Evolutionary conservation across 192 early-diverging fungal species (phyloP).

Genomic region (Jimgerdemannia flammicorona): DNA sequence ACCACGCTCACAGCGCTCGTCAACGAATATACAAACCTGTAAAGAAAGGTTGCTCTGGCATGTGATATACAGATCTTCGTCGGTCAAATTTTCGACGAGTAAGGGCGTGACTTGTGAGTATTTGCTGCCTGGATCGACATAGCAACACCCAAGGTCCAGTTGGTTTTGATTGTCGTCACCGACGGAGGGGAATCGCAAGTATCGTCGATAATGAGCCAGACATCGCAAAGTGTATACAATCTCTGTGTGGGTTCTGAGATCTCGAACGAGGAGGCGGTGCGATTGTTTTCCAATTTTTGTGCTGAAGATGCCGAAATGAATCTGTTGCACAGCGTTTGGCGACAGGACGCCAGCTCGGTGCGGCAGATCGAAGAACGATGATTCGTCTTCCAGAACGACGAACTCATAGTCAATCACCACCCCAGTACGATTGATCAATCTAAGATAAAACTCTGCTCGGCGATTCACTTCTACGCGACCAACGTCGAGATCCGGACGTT

Average conservation of each 20-base stretch:
- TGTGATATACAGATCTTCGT: slow-evolving; percentile 63
- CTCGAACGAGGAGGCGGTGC: slow-evolving; percentile 44
- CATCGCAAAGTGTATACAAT: slow-evolving; percentile 46
- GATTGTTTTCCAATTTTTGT: slow-evolving; percentile 46
- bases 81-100: slow-evolving; percentile 65
- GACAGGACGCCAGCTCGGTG: slow-evolving; percentile 31
- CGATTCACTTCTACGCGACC: slow-evolving; percentile 48
- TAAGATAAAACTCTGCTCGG: slow-evolving; percentile 46
- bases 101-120: slow-evolving; percentile 72
- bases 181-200: slow-evolving; percentile 61
- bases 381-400: slow-evolving; percentile 18
- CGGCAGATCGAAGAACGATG: slow-evolving; percentile 21
- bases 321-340: slow-evolving; percentile 50
- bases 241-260: slow-evolving; percentile 23
- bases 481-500: slow-evolving; percentile 42
- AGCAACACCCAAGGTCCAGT: slow-evolving; percentile 80
- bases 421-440: slow-evolving; percentile 37
- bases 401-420: slow-evolving; percentile 30
- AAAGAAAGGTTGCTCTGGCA: slow-evolving; percentile 76
- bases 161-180: slow-evolving; percentile 48
- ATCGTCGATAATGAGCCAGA: slow-evolving; percentile 48
- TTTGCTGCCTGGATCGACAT: slow-evolving; percentile 68
- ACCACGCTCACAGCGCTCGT: slow-evolving; percentile 47
- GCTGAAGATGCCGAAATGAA: slow-evolving; percentile 53
- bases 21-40: slow-evolving; percentile 75